Evolutionary conservation across 2,329 filamentous ascomycete genomes (phyloP).

Genomic region (Lachnellula subtilissima): DNA sequence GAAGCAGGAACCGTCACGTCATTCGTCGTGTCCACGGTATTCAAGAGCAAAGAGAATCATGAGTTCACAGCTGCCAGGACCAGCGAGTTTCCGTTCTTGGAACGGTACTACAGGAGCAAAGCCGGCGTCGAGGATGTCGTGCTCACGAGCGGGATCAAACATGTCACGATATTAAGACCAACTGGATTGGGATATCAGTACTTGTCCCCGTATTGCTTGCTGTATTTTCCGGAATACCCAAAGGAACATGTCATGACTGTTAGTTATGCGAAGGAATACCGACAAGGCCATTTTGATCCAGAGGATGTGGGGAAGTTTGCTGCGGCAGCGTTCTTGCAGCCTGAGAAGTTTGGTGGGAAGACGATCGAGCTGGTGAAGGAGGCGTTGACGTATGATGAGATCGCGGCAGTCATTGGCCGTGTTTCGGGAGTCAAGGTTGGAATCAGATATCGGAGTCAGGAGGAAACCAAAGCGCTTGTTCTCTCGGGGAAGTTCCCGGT

Average conservation of each 20-base stretch:
- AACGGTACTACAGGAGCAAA: slow-evolving; percentile 7
- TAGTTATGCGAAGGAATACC: neutral
- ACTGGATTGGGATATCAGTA: slow-evolving; percentile 8
- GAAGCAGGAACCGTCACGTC: slow-evolving; percentile 4
- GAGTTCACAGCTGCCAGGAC: neutral
- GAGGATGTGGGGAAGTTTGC: slow-evolving; percentile 16
- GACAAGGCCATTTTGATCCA: slow-evolving; percentile 2
- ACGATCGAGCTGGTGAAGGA: slow-evolving; percentile 1
- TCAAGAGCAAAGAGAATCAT: neutral
- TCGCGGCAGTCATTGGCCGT: slow-evolving; percentile 27
- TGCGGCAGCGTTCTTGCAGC: slow-evolving; percentile 12
- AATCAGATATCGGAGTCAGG: neutral
- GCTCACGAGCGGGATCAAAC: slow-evolving; percentile 4
- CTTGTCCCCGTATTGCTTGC: neutral
- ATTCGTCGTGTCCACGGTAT: slow-evolving; percentile 10
- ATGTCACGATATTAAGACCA: slow-evolving; percentile 13
- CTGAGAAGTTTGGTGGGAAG: slow-evolving; percentile 8
- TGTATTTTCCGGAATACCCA: slow-evolving; percentile 5
- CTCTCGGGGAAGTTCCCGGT: neutral
- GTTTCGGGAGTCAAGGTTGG: slow-evolving; percentile 30
- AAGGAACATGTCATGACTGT: neutral
- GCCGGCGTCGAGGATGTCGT: slow-evolving; percentile 10
- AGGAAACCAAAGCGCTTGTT: neutral
- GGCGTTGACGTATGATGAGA: neutral
- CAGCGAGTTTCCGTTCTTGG: neutral